Conservation (phyloP, 2,329 filamentous ascomycete genomes). For the Arachnopeziza araneosa region DNA sequence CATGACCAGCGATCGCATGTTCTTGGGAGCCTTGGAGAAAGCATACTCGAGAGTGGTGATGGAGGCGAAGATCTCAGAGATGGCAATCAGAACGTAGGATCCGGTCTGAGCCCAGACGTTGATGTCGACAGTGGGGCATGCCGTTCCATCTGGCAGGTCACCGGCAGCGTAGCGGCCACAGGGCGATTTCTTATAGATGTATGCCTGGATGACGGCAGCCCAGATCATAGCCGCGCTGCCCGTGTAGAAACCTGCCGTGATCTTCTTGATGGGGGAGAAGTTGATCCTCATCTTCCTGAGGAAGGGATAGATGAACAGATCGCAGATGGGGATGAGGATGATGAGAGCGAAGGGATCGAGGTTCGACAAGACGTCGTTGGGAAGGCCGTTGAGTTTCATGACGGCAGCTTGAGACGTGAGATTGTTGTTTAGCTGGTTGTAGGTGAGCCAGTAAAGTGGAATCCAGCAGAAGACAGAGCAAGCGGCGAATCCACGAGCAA, state of each 20-base stretch:
- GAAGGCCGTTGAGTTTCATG: conserved; percentile 63
- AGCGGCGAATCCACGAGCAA: conserved; percentile 62
- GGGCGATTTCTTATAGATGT: conserved; percentile 57
- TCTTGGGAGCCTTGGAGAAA: conserved; percentile 70
- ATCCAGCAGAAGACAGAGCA: conserved; percentile 61
- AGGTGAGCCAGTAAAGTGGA: conserved; percentile 49
- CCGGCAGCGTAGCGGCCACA: conserved; percentile 52
- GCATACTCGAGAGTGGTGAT: conserved; percentile 68
- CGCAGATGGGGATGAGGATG: conserved; percentile 68
- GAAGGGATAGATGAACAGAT: conserved; percentile 62
- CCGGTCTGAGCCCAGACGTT: conserved; percentile 57
- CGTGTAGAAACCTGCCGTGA: conserved; percentile 63
- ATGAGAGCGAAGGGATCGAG: conserved; percentile 71
- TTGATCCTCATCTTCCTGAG: conserved; percentile 57
- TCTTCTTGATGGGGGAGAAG: conserved; percentile 73
- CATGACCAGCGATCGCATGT: conserved; percentile 75
- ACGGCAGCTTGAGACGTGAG: conserved; percentile 58
- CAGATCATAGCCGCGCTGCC: conserved; percentile 57
- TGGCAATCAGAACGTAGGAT: conserved; percentile 42
- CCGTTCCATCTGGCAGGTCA: conserved; percentile 41
- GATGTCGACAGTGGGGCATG: conserved; percentile 48
- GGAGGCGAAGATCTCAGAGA: conserved; percentile 52
- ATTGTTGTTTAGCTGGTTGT: conserved; percentile 57
- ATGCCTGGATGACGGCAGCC: conserved; percentile 51
- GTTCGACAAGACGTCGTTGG: conserved; percentile 74